Percentiles rank a stretch among this genome's conserved stretches.
These are phyloP conservation scores for Yarrowia keelungensis DNA, from an alignment of 805 yeast species.

Conservation along the genomic window DNA sequence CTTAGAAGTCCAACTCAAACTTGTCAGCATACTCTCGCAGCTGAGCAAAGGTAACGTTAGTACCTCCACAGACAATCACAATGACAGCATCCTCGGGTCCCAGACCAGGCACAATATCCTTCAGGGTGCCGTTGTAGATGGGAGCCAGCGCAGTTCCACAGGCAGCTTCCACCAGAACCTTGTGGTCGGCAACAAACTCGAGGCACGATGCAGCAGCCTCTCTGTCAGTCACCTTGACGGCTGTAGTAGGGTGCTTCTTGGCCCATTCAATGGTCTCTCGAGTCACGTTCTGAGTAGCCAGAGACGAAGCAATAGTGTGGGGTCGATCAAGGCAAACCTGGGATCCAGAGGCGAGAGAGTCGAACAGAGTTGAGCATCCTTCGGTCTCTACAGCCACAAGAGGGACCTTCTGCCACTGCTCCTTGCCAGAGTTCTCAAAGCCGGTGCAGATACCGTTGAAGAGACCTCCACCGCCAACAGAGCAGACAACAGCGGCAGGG, in stretches of 20 bases:
- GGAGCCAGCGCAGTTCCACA: conserved; percentile 73
- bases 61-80: conserved; percentile 67
- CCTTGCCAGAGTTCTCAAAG: conserved; percentile 60
- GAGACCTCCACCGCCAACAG: conserved; percentile 97
- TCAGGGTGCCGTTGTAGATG: conserved; percentile 45
- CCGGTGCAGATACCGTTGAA: conserved; percentile 88
- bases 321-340: conserved; percentile 53
- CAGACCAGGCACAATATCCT: conserved; percentile 44
- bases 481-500: conserved; percentile 83
- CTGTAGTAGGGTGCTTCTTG: conserved; percentile 52
- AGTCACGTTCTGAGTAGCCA: conserved; percentile 68
- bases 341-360: conserved; percentile 58
- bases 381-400: conserved; percentile 62
- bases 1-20: conserved; percentile 42
- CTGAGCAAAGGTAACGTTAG: conserved; percentile 47
- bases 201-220: conserved; percentile 64
- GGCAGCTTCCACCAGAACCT: conserved; percentile 69
- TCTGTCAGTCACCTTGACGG: conserved; percentile 58
- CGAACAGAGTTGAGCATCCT: conserved; percentile 66
- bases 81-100: conserved; percentile 56
- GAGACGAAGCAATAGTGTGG: conserved; percentile 65
- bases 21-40: conserved; percentile 44
- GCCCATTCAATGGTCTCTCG: conserved; percentile 57
- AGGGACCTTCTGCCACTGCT: conserved; percentile 50
- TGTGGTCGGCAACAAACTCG: conserved; percentile 58